These are phyloP conservation scores for Boletus hoseneyae DNA, from an alignment of 1,284 basidiomycete species.

Conservation along the genomic window DNA sequence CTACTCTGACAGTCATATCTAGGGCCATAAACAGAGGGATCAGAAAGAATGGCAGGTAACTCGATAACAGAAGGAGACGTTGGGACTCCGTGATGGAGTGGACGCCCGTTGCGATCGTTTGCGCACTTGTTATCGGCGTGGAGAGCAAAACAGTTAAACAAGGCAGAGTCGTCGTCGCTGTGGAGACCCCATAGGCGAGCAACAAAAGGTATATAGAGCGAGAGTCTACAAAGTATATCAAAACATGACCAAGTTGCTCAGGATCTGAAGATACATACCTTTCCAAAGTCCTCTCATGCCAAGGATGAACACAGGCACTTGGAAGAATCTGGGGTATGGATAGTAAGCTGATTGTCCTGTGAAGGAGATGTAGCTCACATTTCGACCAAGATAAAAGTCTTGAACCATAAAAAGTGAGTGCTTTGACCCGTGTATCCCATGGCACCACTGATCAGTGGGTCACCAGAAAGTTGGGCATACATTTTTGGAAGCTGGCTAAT, in stretches of 20 bases:
- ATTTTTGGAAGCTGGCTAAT: conserved; percentile 41
- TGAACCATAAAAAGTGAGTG: conserved; percentile 58
- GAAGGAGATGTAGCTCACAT: conserved; percentile 33
- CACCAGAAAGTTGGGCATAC: conserved; percentile 53
- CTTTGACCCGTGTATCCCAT: conserved; percentile 42
- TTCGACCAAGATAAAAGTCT: conserved; percentile 61
- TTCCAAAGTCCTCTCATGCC: conserved; percentile 65
- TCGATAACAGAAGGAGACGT: conserved; percentile 55
- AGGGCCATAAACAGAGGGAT: conserved; percentile 68
- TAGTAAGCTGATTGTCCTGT: conserved; percentile 22
- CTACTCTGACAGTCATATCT: conserved; percentile 58
- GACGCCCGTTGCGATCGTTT: conserved; percentile 34
- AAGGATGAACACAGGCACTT: conserved; percentile 72
- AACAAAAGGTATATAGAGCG: conserved; percentile 52
- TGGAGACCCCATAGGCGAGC: conserved; percentile 73
- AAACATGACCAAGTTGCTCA: not conserved
- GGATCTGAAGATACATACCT: conserved; percentile 37
- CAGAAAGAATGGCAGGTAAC: conserved; percentile 75
- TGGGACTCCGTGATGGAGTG: conserved; percentile 44
- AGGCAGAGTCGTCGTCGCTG: conserved; percentile 73
- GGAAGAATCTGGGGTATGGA: conserved; percentile 53
- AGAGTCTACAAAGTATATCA: conserved; percentile 36
- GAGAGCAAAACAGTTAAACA: conserved; percentile 60
- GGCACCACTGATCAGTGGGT: conserved; percentile 60
- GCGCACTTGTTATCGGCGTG: conserved; percentile 37